Conservation (phyloP, 2,329 filamentous ascomycete species). For the Epichloe gansuensis region DNA sequence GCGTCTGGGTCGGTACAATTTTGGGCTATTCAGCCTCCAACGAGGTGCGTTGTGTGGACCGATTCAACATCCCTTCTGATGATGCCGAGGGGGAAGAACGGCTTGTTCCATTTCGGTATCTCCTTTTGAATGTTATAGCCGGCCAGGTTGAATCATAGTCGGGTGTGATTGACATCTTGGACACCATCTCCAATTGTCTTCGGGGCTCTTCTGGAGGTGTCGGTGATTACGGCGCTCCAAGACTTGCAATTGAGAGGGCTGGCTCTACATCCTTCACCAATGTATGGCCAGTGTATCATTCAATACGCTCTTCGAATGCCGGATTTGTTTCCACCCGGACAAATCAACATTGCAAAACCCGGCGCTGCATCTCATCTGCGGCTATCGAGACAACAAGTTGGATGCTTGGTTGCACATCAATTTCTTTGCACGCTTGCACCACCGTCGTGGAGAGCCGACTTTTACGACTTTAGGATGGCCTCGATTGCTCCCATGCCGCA, state of each 20-base stretch:
- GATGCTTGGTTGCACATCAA: too few species aligned
- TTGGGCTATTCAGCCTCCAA: not conserved
- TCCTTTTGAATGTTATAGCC: slow-evolving; percentile 13
- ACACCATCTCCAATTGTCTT: slow-evolving; percentile 15
- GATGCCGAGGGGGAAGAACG: slow-evolving; percentile 14
- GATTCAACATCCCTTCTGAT: slow-evolving; percentile 17
- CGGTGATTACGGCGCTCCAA: slow-evolving; percentile 13
- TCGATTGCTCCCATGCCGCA: too few species aligned
- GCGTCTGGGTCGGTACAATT: not conserved
- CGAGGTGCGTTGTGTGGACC: slow-evolving; percentile 13
- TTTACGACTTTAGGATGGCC: too few species aligned
- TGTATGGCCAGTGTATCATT: slow-evolving; percentile 14
- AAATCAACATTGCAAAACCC: slow-evolving; percentile 5
- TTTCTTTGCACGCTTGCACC: too few species aligned
- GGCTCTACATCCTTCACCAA: slow-evolving; percentile 4
- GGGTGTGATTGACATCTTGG: slow-evolving; percentile 15
- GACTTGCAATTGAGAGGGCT: slow-evolving; percentile 1
- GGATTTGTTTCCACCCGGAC: slow-evolving; percentile 10
- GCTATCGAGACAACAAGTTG: too few species aligned
- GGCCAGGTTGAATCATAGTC: slow-evolving; percentile 2
- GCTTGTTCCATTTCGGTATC: slow-evolving; percentile 14
- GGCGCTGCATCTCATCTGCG: too few species aligned
- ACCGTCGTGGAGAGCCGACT: too few species aligned
- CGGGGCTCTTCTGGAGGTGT: slow-evolving; percentile 8
- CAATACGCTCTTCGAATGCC: slow-evolving; percentile 12